phyloP scores from a whole-genome alignment of 345 rosid species.

The Heritiera fomes region DNA sequence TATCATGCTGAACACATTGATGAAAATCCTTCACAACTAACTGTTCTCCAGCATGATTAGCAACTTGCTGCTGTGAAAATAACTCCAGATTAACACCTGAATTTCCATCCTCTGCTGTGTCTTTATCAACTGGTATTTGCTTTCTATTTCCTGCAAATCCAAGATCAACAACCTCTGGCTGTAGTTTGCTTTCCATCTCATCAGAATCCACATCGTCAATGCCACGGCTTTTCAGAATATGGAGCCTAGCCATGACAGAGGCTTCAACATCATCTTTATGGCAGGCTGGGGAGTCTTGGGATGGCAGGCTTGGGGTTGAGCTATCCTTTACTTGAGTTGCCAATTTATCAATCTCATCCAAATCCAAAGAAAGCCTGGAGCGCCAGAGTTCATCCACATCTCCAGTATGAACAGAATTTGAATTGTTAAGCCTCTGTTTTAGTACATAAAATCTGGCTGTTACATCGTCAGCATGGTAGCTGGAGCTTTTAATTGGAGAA shows the following conservation, averaged over 20 bases:
- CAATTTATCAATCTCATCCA: constrained; percentile 29
- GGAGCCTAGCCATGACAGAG: constrained; percentile 45
- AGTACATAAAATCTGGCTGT: constrained; percentile 54
- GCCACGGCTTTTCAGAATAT: constrained; percentile 39
- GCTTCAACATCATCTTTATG: constrained; percentile 36
- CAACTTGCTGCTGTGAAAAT: neutral
- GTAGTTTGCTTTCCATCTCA: constrained; percentile 25
- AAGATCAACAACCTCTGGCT: constrained; percentile 19
- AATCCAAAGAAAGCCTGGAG: constrained; percentile 20
- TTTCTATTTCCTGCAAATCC: constrained; percentile 25
- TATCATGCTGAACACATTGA: constrained; percentile 26
- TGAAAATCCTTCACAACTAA: constrained; percentile 27
- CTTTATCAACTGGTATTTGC: constrained; percentile 1
- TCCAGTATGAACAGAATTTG: constrained; percentile 16
- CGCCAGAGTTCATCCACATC: constrained; percentile 23
- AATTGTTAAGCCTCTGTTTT: constrained; percentile 31
- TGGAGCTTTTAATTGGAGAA: constrained; percentile 26
- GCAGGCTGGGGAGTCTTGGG: constrained; percentile 20
- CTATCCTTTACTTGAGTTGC: constrained; percentile 29
- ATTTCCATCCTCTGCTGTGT: constrained; percentile 16
- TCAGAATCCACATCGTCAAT: constrained; percentile 26
- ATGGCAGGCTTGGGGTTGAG: constrained; percentile 7
- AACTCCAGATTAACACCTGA: constrained; percentile 18
- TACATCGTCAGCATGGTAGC: constrained; percentile 47
- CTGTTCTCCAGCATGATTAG: constrained; percentile 12